phyloP scores from a whole-genome alignment of 2,329 filamentous ascomycete genomes.

The Trichoderma aggressivum region DNA sequence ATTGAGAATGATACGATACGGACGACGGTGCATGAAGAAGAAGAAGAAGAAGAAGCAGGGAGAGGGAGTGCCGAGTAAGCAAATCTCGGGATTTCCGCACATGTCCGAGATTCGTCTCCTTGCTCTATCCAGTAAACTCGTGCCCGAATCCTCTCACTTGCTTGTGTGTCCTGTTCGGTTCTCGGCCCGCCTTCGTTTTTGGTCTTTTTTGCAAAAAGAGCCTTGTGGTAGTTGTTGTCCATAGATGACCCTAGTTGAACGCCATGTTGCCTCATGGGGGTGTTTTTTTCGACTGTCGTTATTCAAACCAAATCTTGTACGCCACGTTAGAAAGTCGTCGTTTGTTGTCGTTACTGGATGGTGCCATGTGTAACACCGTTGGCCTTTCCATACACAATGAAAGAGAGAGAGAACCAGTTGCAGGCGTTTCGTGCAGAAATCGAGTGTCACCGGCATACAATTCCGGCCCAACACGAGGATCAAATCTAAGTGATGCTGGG shows the following conservation, averaged over 20 bases:
- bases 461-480: constrained; percentile 9
- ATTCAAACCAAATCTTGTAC: background rate
- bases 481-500: background rate
- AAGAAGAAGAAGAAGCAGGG: background rate
- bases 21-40: too few relatives aligned
- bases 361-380: background rate
- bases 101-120: background rate
- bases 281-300: background rate
- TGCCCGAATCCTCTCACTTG: background rate
- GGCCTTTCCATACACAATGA: background rate
- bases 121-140: background rate
- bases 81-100: background rate
- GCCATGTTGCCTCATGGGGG: background rate
- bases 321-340: background rate
- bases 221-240: too few relatives aligned
- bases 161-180: background rate
- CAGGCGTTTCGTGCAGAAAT: background rate
- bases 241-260: background rate
- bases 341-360: background rate
- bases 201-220: background rate
- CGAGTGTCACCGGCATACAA: background rate
- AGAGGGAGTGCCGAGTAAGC: background rate
- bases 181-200: background rate
- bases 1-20: background rate
- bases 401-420: background rate